These are phyloP conservation scores for Carpinus viminea DNA, from an alignment of 306 rosid genomes.

Conservation along the genomic window DNA sequence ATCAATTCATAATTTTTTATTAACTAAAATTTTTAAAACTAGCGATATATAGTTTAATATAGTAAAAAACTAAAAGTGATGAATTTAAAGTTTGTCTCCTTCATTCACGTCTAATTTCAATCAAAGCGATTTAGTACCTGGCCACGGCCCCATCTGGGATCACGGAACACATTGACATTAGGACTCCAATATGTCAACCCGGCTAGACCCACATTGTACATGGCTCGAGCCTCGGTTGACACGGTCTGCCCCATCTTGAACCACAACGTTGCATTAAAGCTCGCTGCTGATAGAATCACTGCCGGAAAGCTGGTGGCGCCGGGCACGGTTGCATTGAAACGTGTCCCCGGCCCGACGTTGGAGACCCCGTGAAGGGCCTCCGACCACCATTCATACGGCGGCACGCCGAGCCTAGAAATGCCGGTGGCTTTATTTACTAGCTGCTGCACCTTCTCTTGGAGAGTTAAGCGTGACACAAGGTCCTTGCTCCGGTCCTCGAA, in stretches of 20 bases:
- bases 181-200: slow-evolving; percentile 91
- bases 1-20: no score
- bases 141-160: slow-evolving; percentile 81
- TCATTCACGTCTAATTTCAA: no score
- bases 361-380: slow-evolving; percentile 85
- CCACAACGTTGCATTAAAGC: slow-evolving; percentile 62
- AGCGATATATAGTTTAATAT: no score
- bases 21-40: no score
- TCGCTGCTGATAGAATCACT: slow-evolving; percentile 64
- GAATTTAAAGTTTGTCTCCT: no score
- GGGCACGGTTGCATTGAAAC: slow-evolving; percentile 50
- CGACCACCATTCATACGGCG: slow-evolving; percentile 80
- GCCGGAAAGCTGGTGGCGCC: slow-evolving; percentile 81
- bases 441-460: slow-evolving; percentile 57
- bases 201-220: slow-evolving; percentile 74
- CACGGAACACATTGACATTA: slow-evolving; percentile 73
- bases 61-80: no score
- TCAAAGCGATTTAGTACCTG: slow-evolving; percentile 22
- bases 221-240: slow-evolving; percentile 79
- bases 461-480: slow-evolving; percentile 59
- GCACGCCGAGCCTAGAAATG: slow-evolving; percentile 61
- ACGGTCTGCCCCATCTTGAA: slow-evolving; percentile 66
- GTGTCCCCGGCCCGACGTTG: slow-evolving; percentile 61
- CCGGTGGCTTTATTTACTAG: slow-evolving; percentile 43
- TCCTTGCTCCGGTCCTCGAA: slow-evolving; percentile 50